Conservation (phyloP, 179 eudicot genomes). For the Gypsophila paniculata region DNA sequence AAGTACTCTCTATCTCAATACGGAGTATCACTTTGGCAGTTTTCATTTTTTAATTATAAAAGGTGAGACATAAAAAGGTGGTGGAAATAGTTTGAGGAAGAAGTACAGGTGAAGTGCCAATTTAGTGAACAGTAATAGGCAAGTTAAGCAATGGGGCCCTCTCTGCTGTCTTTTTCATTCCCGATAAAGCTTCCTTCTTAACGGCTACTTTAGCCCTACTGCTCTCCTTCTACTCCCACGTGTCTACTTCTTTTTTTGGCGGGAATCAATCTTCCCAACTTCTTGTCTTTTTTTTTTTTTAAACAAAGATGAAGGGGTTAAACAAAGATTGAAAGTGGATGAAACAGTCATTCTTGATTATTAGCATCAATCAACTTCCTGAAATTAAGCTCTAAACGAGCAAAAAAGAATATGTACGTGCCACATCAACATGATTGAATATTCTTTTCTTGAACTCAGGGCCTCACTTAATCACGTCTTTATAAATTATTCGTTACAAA, state of each 20-base stretch:
- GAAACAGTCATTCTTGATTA: not conserved
- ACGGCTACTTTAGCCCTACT: slow-evolving; percentile 31
- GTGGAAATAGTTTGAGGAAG: too few relatives aligned
- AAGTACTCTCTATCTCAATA: too few relatives aligned
- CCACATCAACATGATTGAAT: slow-evolving; percentile 7
- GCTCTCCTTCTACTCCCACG: not conserved
- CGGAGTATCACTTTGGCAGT: too few relatives aligned
- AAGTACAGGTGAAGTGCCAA: too few relatives aligned
- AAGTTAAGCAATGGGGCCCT: slow-evolving; percentile 15
- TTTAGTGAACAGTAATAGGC: not conserved
- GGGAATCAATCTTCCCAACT: not conserved
- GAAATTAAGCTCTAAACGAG: slow-evolving; percentile 14
- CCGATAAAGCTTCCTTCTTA: slow-evolving; percentile 19
- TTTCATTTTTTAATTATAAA: too few relatives aligned
- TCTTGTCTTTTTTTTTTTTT: not conserved
- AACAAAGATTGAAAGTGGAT: too few relatives aligned
- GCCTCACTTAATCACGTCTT: too few relatives aligned
- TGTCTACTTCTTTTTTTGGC: slow-evolving; percentile 15
- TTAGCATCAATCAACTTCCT: slow-evolving; percentile 13
- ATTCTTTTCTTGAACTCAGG: too few relatives aligned
- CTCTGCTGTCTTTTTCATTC: slow-evolving; percentile 8
- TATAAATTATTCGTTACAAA: too few relatives aligned
- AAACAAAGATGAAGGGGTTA: too few relatives aligned
- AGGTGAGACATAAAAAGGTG: too few relatives aligned
- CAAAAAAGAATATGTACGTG: not conserved